Base-by-base conservation (phyloP, 495 filamentous ascomycete species). In the Trichoderma parareesei region DNA sequence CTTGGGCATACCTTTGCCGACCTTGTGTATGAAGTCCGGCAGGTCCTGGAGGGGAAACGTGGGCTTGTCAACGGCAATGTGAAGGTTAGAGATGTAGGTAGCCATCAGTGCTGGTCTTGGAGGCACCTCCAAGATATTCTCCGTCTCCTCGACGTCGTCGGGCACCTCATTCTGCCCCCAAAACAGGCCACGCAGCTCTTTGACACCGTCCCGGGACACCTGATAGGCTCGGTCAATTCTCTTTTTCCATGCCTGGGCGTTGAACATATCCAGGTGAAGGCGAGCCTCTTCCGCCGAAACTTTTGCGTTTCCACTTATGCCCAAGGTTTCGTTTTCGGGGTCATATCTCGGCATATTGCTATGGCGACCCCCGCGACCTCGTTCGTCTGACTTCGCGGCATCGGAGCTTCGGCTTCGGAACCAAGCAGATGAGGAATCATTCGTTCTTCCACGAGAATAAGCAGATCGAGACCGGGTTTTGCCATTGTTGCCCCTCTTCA, bases 1-100 rank as follows among this genome's bases (percentile, higher is more conserved):
- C 70, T 85, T 83, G 2, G 94, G 94, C 84, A 99, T 94, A 2
- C 95, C 94, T 75, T 99, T 99, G 4, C 94, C 94, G 69, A 98
- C 88, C 55, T 82, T 82, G 71, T 97, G 82, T 35, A 99, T 78
- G 73, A 92, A 99, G 41, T 86, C 82, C 0, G 93, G 90, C 64
- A 90, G 87, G 3, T 96, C 87, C 4, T 83, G 79, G 35, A 94
- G 73, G 3, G 91, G 88, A 71, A 99, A 99, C 0, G 89, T 93
- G 1, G 94, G 94, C 72, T 96, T 97, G 78, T 98, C 94, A 59
- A 99, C 82, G 14, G 87, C 75, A 65, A 99, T 79, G 65, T 93
- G 87, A 6, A 98, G 78, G 71, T 99, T 94, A 70, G 86, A 92
- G 67, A 97, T 87, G 66, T 90, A 76, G 10, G 88, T 80, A 14